Percentiles rank a stretch among this genome's conserved stretches.
These are phyloP conservation scores for Trypanosoma vivax DNA, from an alignment of 208 protist genomes.

Conservation along the genomic window DNA sequence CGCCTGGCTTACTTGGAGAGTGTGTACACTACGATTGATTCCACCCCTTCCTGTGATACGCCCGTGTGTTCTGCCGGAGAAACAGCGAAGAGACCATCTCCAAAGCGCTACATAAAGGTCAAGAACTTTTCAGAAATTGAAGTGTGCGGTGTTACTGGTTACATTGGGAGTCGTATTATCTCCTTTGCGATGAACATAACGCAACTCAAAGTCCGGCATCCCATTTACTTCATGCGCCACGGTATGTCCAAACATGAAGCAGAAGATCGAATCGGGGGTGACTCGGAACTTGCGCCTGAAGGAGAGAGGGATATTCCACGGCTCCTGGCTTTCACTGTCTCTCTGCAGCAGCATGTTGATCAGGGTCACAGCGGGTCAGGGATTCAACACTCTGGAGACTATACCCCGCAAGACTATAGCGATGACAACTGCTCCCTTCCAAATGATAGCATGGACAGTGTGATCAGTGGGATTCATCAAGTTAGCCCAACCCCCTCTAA, in stretches of 20 bases:
- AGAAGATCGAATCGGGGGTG: conserved; percentile 83
- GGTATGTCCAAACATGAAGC: conserved; percentile 82
- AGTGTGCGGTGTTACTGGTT: conserved; percentile 65
- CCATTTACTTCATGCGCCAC: conserved; percentile 87
- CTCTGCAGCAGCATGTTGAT: conserved; percentile 47
- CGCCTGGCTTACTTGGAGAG: conserved; percentile 42
- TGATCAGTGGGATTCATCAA: not conserved
- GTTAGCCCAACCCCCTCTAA: not conserved
- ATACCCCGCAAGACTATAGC: not conserved
- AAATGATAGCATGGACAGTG: not conserved
- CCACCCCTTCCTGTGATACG: not conserved
- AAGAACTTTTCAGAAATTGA: conserved; percentile 50
- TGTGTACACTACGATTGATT: conserved; percentile 47
- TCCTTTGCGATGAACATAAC: conserved; percentile 84
- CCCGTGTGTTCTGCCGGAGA: not conserved
- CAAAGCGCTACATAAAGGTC: conserved; percentile 48
- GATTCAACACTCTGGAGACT: not conserved
- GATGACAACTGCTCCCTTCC: not conserved
- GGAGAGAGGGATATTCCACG: conserved; percentile 59
- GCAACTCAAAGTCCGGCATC: conserved; percentile 76
- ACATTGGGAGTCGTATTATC: conserved; percentile 67
- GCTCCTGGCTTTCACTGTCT: conserved; percentile 71
- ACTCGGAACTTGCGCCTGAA: conserved; percentile 66
- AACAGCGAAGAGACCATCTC: not conserved
- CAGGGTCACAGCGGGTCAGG: not conserved